These are phyloP conservation scores for Phoma sp. DNA, from an alignment of 2,329 filamentous ascomycete genomes.

Conservation along the genomic window DNA sequence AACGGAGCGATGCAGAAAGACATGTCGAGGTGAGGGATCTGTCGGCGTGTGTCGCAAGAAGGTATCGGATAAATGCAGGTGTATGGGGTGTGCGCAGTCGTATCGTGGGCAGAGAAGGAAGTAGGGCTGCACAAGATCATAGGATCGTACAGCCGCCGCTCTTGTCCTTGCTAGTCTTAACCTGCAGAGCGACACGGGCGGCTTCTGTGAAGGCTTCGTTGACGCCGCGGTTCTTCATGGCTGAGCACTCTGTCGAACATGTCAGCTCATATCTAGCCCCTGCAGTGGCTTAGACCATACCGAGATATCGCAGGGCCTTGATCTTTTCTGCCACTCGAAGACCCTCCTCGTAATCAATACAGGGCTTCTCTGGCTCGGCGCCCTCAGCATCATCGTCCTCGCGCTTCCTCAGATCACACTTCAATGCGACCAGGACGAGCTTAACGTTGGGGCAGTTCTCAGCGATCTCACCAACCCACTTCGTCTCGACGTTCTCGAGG, in stretches of 20 bases:
- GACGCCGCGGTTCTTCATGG: conserved; percentile 96
- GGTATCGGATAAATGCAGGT: neutral
- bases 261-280: conserved; percentile 11
- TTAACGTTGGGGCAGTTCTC: conserved; percentile 97
- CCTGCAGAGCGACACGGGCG: conserved; percentile 82
- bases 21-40: conserved; percentile 1
- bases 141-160: conserved; percentile 50
- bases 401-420: conserved; percentile 91
- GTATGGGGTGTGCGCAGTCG: neutral
- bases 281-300: conserved; percentile 52
- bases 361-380: conserved; percentile 59
- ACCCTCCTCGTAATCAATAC: conserved; percentile 90
- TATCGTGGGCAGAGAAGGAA: neutral
- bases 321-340: conserved; percentile 91
- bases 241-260: conserved; percentile 78
- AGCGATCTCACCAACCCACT: conserved; percentile 97
- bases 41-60: conserved; percentile 5
- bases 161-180: conserved; percentile 60
- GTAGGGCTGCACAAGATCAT: conserved; percentile 20
- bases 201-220: conserved; percentile 99
- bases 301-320: conserved; percentile 88
- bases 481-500: conserved; percentile 96
- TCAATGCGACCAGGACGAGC: conserved; percentile 92
- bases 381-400: conserved; percentile 65
- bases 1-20: conserved; percentile 13